phyloP scores from a whole-genome alignment of 2,329 filamentous ascomycete genomes.

The Monilinia fructicola region DNA sequence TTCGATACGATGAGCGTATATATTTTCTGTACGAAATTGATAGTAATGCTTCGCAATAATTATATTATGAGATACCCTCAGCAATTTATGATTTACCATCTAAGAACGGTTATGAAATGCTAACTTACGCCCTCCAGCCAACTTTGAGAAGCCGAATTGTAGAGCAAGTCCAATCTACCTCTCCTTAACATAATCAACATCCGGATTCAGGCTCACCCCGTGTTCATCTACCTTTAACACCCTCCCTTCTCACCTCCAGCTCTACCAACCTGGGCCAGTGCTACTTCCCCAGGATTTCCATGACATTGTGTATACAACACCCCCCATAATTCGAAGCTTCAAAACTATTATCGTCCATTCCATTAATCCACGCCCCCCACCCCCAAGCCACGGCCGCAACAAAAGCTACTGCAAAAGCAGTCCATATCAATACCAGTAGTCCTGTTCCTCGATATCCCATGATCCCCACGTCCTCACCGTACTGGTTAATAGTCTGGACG shows the following conservation, averaged over 20 bases:
- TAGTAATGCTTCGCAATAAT: background rate
- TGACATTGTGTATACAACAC: background rate
- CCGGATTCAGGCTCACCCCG: too few species aligned
- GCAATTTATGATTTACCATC: background rate
- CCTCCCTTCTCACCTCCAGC: background rate
- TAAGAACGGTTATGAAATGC: background rate
- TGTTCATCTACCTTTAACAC: background rate
- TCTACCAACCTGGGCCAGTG: background rate
- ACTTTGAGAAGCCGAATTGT: background rate
- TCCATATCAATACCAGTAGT: constrained; percentile 4
- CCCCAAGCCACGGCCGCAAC: background rate
- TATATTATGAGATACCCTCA: background rate
- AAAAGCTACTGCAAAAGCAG: constrained; percentile 8
- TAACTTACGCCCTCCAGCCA: background rate
- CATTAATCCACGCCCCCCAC: background rate
- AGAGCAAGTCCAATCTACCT: constrained; percentile 1
- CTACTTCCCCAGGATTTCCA: too few species aligned
- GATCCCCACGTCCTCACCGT: background rate
- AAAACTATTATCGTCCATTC: background rate
- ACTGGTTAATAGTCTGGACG: background rate
- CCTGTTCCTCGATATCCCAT: background rate
- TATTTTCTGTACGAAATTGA: background rate
- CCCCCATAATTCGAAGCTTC: background rate
- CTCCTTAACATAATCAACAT: background rate
- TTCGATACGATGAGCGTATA: background rate